A percentile compares a stretch with the other conserved stretches of the same genome.
These are phyloP conservation scores for Colletotrichum cordylinicola DNA, from an alignment of 2,329 filamentous ascomycete species.

Conservation along the genomic window DNA sequence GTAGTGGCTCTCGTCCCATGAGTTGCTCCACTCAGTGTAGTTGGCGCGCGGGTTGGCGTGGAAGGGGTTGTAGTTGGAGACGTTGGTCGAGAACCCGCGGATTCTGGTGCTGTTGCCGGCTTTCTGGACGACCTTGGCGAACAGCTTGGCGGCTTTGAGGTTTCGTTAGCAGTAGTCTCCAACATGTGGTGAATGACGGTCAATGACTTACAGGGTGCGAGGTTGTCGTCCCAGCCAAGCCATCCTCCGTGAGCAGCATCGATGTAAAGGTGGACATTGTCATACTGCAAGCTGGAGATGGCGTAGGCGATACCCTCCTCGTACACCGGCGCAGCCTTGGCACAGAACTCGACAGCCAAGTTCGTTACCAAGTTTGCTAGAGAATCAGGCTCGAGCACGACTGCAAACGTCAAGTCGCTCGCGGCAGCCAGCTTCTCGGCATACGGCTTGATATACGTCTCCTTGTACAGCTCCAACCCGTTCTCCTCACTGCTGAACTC, in stretches of 20 bases:
- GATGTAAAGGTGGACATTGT: slow-evolving; percentile 44
- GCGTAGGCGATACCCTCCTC: slow-evolving; percentile 47
- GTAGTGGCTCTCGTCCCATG: slow-evolving; percentile 47
- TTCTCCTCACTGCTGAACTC: slow-evolving; percentile 41
- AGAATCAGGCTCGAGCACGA: slow-evolving; percentile 50
- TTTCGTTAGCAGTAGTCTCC: slow-evolving; percentile 7
- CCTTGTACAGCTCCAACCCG: slow-evolving; percentile 45
- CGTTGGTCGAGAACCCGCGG: slow-evolving; percentile 50
- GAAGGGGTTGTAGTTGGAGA: slow-evolving; percentile 48
- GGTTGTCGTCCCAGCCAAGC: slow-evolving; percentile 46
- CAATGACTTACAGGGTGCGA: slow-evolving; percentile 36
- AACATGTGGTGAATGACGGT: neutral
- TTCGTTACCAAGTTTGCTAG: slow-evolving; percentile 49
- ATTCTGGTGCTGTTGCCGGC: slow-evolving; percentile 35
- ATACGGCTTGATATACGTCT: slow-evolving; percentile 43
- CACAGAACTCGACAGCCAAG: slow-evolving; percentile 39
- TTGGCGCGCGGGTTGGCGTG: slow-evolving; percentile 40
- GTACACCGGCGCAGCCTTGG: slow-evolving; percentile 41
- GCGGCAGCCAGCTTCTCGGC: slow-evolving; percentile 41
- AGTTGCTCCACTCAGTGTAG: slow-evolving; percentile 44
- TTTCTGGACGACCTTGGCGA: slow-evolving; percentile 41
- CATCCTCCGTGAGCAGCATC: slow-evolving; percentile 49
- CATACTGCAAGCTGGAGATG: slow-evolving; percentile 41
- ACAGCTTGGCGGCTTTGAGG: slow-evolving; percentile 40
- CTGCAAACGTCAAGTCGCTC: slow-evolving; percentile 43